phyloP scores from a whole-genome alignment of 495 filamentous ascomycete species.

The Viridothelium virens region DNA sequence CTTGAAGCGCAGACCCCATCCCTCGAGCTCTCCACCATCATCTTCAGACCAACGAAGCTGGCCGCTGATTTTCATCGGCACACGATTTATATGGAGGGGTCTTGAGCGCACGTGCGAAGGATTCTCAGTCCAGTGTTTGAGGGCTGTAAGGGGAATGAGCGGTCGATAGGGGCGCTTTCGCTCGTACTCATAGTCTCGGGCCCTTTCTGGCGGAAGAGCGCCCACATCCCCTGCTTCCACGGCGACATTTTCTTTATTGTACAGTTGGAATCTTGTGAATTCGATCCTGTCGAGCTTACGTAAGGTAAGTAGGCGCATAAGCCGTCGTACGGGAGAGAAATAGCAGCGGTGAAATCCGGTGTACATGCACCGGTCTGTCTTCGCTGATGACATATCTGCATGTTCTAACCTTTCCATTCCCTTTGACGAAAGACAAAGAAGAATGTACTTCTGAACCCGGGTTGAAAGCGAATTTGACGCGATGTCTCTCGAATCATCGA shows the following conservation, averaged over 20 bases:
- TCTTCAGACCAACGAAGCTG: conserved; percentile 1
- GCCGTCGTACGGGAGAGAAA: neutral
- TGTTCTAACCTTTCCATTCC: conserved; percentile 2
- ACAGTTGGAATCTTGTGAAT: conserved; percentile 5
- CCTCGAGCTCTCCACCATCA: conserved; percentile 8
- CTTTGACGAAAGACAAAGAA: neutral
- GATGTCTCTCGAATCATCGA: neutral
- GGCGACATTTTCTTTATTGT: conserved; percentile 3
- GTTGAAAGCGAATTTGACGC: neutral
- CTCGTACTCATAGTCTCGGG: conserved; percentile 6
- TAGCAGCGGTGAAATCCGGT: neutral
- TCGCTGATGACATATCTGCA: neutral
- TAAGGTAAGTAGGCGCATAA: neutral
- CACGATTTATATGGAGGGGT: neutral
- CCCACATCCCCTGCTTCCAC: neutral
- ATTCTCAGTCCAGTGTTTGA: conserved; percentile 8
- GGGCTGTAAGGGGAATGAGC: neutral
- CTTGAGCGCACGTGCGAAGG: neutral
- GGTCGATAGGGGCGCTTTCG: neutral
- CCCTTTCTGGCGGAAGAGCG: neutral
- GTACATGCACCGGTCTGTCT: conserved; percentile 8
- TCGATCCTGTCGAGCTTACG: conserved; percentile 4
- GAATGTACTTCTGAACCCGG: conserved; percentile 1
- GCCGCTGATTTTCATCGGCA: conserved; percentile 2
- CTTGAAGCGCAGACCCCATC: conserved; percentile 2